phyloP scores from a whole-genome alignment of 2,329 filamentous ascomycete species.

The Botryosphaeria dothidea region DNA sequence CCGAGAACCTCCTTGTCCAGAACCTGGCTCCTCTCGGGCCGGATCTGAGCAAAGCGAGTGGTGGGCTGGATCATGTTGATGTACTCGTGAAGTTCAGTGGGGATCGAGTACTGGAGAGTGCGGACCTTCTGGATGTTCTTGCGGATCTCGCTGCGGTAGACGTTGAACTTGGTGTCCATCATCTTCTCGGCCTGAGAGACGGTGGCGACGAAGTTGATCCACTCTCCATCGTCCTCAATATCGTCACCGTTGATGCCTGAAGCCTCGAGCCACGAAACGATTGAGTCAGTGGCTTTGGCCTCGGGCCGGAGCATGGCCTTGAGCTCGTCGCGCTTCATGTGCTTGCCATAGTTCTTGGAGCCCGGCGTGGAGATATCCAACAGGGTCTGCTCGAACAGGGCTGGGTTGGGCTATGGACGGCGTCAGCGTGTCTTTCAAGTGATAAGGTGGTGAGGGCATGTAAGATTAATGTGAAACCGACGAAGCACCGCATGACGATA shows the following conservation, averaged over 20 bases:
- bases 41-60: slow-evolving; percentile 59
- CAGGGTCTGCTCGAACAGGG: slow-evolving; percentile 58
- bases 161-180: slow-evolving; percentile 59
- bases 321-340: slow-evolving; percentile 63
- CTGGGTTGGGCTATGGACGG: slow-evolving; percentile 45
- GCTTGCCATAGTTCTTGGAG: slow-evolving; percentile 60
- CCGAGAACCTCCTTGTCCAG: slow-evolving; percentile 24
- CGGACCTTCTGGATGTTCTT: slow-evolving; percentile 51
- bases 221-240: slow-evolving; percentile 57
- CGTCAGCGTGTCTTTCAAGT: slow-evolving; percentile 1
- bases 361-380: slow-evolving; percentile 64
- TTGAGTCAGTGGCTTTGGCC: slow-evolving; percentile 47
- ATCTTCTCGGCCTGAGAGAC: slow-evolving; percentile 56
- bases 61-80: slow-evolving; percentile 67
- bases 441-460: not conserved
- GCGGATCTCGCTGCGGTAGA: slow-evolving; percentile 53
- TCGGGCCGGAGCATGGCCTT: slow-evolving; percentile 56
- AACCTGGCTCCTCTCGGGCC: slow-evolving; percentile 42
- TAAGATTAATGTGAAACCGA: not conserved
- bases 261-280: slow-evolving; percentile 58
- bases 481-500: not conserved
- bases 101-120: slow-evolving; percentile 63
- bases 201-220: slow-evolving; percentile 60
- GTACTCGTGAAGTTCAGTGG: slow-evolving; percentile 53
- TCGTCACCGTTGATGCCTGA: slow-evolving; percentile 49